Base-by-base conservation (phyloP, 2,329 filamentous ascomycete species). In the Paraphaeosphaeria minitans region DNA sequence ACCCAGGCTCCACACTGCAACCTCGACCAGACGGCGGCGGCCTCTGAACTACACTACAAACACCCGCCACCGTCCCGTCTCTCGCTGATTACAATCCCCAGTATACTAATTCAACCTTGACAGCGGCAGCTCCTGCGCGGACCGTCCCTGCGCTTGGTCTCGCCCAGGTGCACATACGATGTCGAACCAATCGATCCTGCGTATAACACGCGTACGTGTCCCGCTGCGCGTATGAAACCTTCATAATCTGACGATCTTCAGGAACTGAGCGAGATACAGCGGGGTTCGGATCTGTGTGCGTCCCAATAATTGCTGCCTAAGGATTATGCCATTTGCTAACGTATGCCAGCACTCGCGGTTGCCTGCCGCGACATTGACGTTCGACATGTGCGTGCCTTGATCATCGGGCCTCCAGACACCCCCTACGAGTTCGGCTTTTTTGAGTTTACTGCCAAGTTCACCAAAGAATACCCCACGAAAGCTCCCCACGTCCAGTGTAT, bases 371-470 rank as follows among this genome's bases (percentile, higher is more conserved):
- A 98, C 77, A 84, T 88, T 66, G 93, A 99, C 76, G 91, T 98
- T 60, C 90, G 93, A 56, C 90, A 92, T 74, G 89, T 98, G 51
- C 90, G 88, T 73, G 92, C 93, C 50, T 78, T 98, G 63, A 94
- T 98, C 69, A 87, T 98, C 66, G 95, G 95, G 0, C 94, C 95
- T 24, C 92, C 94, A 64, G 93, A 95, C 68, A 96, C 93, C 0
- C 93, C 94, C 0, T 99, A 99, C 77, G 93, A 97, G 77, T 97
- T 96, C 73, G 95, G 95, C 3, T 97, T 97, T 79, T 98, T 96
- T 73, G 93, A 98, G 90, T 96, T 96, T 73, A 76, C 82, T 0
- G 86, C 96, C 68, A 90, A 87, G 68, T 93, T 96, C 68, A 85
- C 87, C 56, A 89, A 86, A 82, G 93, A 97, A 3, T 99, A 99